Conservation (phyloP, 768 basidiomycete genomes). For the Macrolepiota fuliginosa region DNA sequence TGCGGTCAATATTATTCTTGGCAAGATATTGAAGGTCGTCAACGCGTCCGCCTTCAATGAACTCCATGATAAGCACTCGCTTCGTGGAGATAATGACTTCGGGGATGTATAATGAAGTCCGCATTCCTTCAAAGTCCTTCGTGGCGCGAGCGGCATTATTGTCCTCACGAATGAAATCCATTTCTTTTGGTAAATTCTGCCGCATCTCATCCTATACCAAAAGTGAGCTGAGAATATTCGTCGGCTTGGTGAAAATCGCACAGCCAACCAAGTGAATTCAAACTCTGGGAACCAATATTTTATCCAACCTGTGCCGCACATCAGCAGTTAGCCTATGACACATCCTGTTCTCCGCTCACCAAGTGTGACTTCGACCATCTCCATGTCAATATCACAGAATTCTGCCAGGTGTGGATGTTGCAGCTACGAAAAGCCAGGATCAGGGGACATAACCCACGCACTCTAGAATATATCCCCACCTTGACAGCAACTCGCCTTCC, state of each 20-base stretch:
- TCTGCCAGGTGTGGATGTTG: slow-evolving; percentile 95
- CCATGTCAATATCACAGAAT: slow-evolving; percentile 89
- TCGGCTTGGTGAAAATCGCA: slow-evolving; percentile 23
- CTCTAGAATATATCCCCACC: slow-evolving; percentile 31
- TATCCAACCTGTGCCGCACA: slow-evolving; percentile 58
- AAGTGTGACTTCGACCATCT: slow-evolving; percentile 74
- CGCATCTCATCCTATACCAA: slow-evolving; percentile 87
- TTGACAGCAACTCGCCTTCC: slow-evolving; percentile 86
- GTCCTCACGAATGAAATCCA: slow-evolving; percentile 94
- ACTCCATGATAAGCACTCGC: slow-evolving; percentile 93
- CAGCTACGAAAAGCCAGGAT: slow-evolving; percentile 36
- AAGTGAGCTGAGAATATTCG: slow-evolving; percentile 17
- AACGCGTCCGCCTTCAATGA: slow-evolving; percentile 82
- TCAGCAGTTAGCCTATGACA: not conserved
- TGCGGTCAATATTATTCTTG: slow-evolving; percentile 82
- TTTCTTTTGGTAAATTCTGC: slow-evolving; percentile 85
- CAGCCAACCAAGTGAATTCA: slow-evolving; percentile 90
- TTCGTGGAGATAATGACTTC: slow-evolving; percentile 77
- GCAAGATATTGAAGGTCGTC: slow-evolving; percentile 87
- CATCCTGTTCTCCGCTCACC: slow-evolving; percentile 34
- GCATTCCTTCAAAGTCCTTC: slow-evolving; percentile 66
- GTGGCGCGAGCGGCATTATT: slow-evolving; percentile 72
- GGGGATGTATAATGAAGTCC: slow-evolving; percentile 86
- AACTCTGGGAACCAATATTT: slow-evolving; percentile 95
- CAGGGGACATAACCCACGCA: slow-evolving; percentile 1